phyloP scores from a whole-genome alignment of 352 stramenopile genomes.

The Thalassiosira mediterranea region DNA sequence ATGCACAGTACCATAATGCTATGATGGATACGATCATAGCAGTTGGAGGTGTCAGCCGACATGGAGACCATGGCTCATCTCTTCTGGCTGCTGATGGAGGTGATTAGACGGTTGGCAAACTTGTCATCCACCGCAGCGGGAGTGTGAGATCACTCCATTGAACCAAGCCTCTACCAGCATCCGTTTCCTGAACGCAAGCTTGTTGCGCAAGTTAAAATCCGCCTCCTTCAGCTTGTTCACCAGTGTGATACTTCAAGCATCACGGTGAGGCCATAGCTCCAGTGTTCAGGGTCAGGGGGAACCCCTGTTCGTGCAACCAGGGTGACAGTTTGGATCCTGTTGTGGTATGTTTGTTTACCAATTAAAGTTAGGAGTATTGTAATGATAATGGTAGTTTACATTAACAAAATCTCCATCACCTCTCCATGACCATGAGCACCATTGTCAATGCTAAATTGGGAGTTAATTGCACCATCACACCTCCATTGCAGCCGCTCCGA shows the following conservation, averaged over 20 bases:
- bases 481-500: too few relatives aligned
- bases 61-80: not conserved
- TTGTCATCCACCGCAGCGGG: constrained; percentile 19
- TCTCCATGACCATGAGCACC: too few relatives aligned
- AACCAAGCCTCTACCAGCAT: constrained; percentile 20
- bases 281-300: not conserved
- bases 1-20: constrained; percentile 21
- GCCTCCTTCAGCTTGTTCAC: constrained; percentile 49
- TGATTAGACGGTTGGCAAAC: constrained; percentile 6
- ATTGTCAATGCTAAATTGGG: too few relatives aligned
- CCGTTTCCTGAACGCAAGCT: constrained; percentile 16
- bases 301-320: not conserved
- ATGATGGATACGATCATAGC: constrained; percentile 33
- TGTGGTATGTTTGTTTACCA: too few relatives aligned
- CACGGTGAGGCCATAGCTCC: constrained; percentile 9
- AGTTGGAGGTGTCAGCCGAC: constrained; percentile 30
- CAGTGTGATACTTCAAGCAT: constrained; percentile 25
- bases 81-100: not conserved
- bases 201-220: constrained; percentile 44
- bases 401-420: too few relatives aligned
- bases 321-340: too few relatives aligned
- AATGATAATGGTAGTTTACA: too few relatives aligned
- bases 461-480: too few relatives aligned
- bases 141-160: constrained; percentile 14
- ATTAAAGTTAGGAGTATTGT: too few relatives aligned